A percentile compares a stretch with the other conserved stretches of the same genome.
Conservation (phyloP, 2,329 filamentous ascomycete species). For the Alternaria sp. region DNA sequence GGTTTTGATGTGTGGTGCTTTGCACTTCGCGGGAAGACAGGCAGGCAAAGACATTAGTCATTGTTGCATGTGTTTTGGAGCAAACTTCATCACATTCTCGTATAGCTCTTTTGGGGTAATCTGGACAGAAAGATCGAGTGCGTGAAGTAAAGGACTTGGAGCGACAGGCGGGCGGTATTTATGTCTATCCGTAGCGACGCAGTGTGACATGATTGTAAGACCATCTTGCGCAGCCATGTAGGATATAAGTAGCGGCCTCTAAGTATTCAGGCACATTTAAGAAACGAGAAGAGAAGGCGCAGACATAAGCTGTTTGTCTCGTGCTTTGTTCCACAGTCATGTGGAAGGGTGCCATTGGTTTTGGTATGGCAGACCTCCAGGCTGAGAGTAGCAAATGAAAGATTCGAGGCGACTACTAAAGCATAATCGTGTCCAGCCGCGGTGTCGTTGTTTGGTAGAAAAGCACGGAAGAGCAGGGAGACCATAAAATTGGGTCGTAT, state of each 20-base stretch:
- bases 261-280: accelerated
- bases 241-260: no score
- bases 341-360: no score
- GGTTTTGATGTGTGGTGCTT: background rate
- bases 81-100: accelerated
- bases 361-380: no score
- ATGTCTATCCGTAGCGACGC: background rate
- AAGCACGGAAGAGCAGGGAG: no score
- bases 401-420: no score
- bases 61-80: accelerated
- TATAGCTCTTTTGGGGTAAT: accelerated
- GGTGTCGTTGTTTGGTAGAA: no score
- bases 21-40: background rate
- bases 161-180: background rate
- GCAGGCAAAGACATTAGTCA: background rate
- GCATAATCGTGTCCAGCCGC: no score
- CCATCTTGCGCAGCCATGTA: no score
- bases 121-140: background rate
- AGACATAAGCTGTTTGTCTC: no score
- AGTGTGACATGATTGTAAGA: background rate
- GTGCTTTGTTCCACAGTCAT: no score
- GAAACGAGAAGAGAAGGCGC: no score
- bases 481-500: no score
- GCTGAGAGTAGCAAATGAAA: accelerated
- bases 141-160: background rate